These are phyloP conservation scores for Astrocystis sublimbata DNA, from an alignment of 495 filamentous ascomycete species.

Conservation along the genomic window DNA sequence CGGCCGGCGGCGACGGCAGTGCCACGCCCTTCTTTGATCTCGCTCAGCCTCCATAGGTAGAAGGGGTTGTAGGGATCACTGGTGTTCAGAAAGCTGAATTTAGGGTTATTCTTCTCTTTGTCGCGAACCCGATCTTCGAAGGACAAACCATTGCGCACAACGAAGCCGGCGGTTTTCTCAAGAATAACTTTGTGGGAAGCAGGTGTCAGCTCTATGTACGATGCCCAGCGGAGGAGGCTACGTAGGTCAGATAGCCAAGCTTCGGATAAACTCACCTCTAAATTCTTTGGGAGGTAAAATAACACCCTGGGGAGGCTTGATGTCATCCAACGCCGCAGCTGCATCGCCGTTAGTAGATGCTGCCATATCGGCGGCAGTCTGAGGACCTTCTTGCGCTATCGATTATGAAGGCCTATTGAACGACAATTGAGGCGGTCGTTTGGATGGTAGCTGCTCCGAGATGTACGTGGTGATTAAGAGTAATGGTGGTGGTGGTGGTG, in stretches of 20 bases:
- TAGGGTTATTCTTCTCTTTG: slow-evolving; percentile 81
- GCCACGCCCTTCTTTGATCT: slow-evolving; percentile 81
- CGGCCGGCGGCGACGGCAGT: slow-evolving; percentile 79
- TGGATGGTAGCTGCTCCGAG: no score
- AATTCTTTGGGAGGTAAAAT: slow-evolving; percentile 71
- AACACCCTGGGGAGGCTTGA: slow-evolving; percentile 77
- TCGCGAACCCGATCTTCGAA: slow-evolving; percentile 91
- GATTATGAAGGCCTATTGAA: background rate
- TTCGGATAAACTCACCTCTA: slow-evolving; percentile 23
- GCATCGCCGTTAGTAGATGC: slow-evolving; percentile 61
- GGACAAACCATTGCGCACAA: slow-evolving; percentile 75
- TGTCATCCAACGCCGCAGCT: slow-evolving; percentile 50
- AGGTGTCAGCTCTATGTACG: slow-evolving; percentile 22
- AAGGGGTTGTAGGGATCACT: slow-evolving; percentile 84
- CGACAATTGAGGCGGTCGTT: background rate
- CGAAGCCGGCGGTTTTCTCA: slow-evolving; percentile 96
- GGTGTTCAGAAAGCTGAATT: slow-evolving; percentile 82
- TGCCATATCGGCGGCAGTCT: slow-evolving; percentile 43
- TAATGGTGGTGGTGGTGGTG: slow-evolving; percentile 27
- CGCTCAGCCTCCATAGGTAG: slow-evolving; percentile 85
- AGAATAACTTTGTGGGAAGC: slow-evolving; percentile 75
- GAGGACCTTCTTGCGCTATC: slow-evolving; percentile 25
- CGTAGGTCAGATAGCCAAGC: background rate
- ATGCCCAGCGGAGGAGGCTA: no score
- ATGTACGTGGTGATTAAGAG: slow-evolving; percentile 9